Evolutionary conservation across 495 filamentous ascomycete species (phyloP), one percentile per base, ranked within the genome.

Genomic region (Rostrohypoxylon terebratum): DNA sequence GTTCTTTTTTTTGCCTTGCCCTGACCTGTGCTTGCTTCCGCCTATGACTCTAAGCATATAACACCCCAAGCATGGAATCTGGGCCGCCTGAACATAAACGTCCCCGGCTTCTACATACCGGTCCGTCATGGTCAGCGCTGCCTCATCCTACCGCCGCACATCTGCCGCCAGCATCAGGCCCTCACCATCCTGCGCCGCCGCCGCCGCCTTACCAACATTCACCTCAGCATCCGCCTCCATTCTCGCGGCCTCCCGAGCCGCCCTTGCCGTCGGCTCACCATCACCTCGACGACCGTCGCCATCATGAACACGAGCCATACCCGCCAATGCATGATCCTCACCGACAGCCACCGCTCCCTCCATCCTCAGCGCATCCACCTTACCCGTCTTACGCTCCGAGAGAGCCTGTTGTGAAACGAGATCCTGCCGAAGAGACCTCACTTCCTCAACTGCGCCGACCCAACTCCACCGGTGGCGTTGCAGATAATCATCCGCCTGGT

Each of bases 241-340:
- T 73, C 77, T 74, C 81, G 50, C 81, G 81, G 40, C 81, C 80
- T 47, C 69, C 74, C 67, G 80, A 80, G 57, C 79, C 81, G 59
- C 76, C 75, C 60, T 76, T 77, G 53, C 68, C 76, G 48, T 50
- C 74, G 57, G 72, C 71, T 63, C 77, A 79, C 48, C 77, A 78
- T 64, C 79, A 82, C 66, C 63, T 80, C 67, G 80, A 83, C 72
- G 84, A 85, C 76, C 84, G 82, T 68, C 81, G 82, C 51, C 83
- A 84, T 66, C 83, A 84, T 83, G 84, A 86, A 60, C 78, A 79
- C 67, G 84, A 84, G 38, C 77, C 77, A 53, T 85, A 77, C 68
- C 82, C 82, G 65, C 80, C 81, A 66, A 86, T 86, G 78, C 83
- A 85, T 74, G 82, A 86, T 76, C 80, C 79, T 61, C 77, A 83